Base-by-base conservation (phyloP, 805 yeast species). In the Blastobotrys terrestris region DNA sequence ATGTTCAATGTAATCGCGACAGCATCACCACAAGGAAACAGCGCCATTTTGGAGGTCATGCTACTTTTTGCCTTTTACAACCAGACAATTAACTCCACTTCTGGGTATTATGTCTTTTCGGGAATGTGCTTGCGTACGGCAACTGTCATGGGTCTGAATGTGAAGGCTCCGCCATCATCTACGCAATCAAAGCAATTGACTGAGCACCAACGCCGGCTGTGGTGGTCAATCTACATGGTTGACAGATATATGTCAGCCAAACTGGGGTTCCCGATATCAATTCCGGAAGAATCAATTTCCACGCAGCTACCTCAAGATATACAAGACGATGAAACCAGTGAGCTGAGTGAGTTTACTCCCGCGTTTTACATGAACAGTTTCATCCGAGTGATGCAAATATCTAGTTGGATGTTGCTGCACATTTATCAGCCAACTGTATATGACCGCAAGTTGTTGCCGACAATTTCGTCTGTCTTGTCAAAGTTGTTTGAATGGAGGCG, bases 211-310 rank as follows among this genome's bases (percentile, higher is more conserved):
- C 40, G 64, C 4, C 39, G 64, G 13, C 46, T 60, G 8, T 60
- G 61, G 60, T 60, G 64, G 64, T 56, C 64, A 8, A 53, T 59
- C 2, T 60, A 56, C 39, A 53, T 50, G 31, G 16, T 57, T 31
- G 64, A 60, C 45, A 46, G 61, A 8, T 60, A 58, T 39, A 44
- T 57, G 3, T 49, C 60, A 15, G 60, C 62, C 22, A 60, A 60
- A 46, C 51, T 53, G 31, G 64, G 64, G 1, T 52, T 60, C 21
- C 64, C 64, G 11, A 48, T 58, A 1, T 49, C 58, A 1, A 47
- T 59, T 8, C 49, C 53, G 15, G 62, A 60, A 15, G 57, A 54
- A n/a, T 49, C 50, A 11, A 53, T 58, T 2, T 45, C 53, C 3
- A 52, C 64, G 0, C 51, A 46, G 1, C 44, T 54, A 8, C 64